These are phyloP conservation scores for Lentithecium fluviatile DNA, from an alignment of 495 filamentous ascomycete species.

Conservation along the genomic window DNA sequence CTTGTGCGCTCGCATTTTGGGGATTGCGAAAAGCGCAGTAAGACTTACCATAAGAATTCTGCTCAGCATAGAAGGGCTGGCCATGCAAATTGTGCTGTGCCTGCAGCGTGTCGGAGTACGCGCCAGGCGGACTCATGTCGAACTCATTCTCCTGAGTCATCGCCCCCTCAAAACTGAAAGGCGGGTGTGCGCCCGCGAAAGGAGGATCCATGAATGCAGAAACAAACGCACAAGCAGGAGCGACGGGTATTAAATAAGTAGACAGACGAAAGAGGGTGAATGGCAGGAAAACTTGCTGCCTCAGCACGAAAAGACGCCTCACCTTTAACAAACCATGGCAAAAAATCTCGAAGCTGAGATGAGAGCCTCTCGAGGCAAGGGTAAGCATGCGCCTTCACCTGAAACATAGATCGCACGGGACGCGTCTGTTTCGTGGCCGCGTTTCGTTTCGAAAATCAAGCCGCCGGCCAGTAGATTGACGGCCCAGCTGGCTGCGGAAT, in stretches of 20 bases:
- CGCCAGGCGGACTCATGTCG: neutral
- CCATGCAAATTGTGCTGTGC: neutral
- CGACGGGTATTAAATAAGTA: no score
- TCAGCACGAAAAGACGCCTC: no score
- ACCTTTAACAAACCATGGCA: neutral
- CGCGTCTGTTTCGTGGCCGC: constrained; percentile 4
- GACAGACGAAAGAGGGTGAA: no score
- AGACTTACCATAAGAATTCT: constrained; percentile 1
- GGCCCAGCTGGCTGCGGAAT: neutral
- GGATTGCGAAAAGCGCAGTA: no score
- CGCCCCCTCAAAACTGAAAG: neutral
- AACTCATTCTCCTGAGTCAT: neutral
- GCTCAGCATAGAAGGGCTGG: neutral
- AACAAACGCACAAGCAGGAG: no score
- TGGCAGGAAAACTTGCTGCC: no score
- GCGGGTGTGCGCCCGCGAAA: neutral
- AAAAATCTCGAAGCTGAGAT: neutral
- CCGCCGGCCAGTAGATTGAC: constrained; percentile 6
- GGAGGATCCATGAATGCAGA: neutral
- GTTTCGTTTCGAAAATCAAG: constrained; percentile 10
- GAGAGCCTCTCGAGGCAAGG: constrained; percentile 3
- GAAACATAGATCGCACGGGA: constrained; percentile 6
- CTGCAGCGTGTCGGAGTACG: neutral
- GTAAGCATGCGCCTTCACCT: constrained; percentile 21
- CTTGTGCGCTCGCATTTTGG: neutral